Evolutionary conservation across 2,329 filamentous ascomycete species (phyloP).

Genomic region (Neonectria ditissima): DNA sequence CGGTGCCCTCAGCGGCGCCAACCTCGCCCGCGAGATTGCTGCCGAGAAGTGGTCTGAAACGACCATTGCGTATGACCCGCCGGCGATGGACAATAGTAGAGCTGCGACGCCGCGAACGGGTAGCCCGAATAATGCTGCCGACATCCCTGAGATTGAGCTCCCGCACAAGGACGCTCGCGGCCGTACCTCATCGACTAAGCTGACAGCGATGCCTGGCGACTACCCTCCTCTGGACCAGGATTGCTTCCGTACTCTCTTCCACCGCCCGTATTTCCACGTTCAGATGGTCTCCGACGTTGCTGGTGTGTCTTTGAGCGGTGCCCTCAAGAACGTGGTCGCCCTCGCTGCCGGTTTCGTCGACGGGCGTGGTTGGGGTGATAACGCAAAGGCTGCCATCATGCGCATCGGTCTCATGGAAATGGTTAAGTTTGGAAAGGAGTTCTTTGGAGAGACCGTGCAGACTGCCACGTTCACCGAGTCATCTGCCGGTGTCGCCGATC

Average conservation of each 20-base stretch:
- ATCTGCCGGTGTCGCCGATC: slow-evolving; percentile 91
- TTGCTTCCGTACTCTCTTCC: slow-evolving; percentile 87
- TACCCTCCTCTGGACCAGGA: slow-evolving; percentile 89
- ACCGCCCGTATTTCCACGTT: slow-evolving; percentile 97
- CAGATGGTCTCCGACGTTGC: slow-evolving; percentile 95
- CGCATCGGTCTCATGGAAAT: slow-evolving; percentile 95
- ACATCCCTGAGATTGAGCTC: slow-evolving; percentile 66
- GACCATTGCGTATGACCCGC: slow-evolving; percentile 95
- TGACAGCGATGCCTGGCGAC: slow-evolving; percentile 81
- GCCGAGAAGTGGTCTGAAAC: slow-evolving; percentile 97
- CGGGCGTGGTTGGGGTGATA: slow-evolving; percentile 96
- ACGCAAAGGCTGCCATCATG: slow-evolving; percentile 99
- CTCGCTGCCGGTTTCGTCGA: slow-evolving; percentile 95
- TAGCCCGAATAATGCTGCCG: slow-evolving; percentile 62
- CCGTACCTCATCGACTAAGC: slow-evolving; percentile 73
- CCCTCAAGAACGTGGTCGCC: slow-evolving; percentile 96
- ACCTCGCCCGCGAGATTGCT: slow-evolving; percentile 95
- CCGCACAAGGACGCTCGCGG: slow-evolving; percentile 76
- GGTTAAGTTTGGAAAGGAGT: slow-evolving; percentile 94
- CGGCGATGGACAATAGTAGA: slow-evolving; percentile 82
- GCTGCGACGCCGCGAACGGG: slow-evolving; percentile 67
- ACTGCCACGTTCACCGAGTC: slow-evolving; percentile 95
- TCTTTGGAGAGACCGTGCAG: slow-evolving; percentile 86
- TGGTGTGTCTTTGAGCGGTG: slow-evolving; percentile 92
- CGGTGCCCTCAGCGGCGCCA: slow-evolving; percentile 93